Conservation (phyloP, 2,329 filamentous ascomycete species). For the Penicillium paneum region DNA sequence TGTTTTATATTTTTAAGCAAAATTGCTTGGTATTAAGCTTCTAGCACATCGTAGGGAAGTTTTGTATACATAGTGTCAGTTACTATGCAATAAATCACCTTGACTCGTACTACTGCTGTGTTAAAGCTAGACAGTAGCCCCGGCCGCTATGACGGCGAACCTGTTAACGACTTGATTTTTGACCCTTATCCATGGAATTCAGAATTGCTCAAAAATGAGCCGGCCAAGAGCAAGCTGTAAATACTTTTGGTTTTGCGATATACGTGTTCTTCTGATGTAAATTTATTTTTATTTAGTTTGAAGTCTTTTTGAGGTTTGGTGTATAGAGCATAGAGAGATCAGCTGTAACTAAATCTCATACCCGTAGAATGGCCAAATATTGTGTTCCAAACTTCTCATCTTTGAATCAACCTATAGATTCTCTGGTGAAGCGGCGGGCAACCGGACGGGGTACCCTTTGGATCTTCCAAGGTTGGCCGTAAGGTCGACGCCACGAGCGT, state of each 20-base stretch:
- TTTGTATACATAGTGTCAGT: background rate
- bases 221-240: slow-evolving; percentile 39
- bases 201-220: slow-evolving; percentile 58
- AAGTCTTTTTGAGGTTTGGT: background rate
- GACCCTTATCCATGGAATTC: slow-evolving; percentile 67
- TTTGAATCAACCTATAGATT: too few relatives aligned
- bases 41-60: background rate
- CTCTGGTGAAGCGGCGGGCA: too few relatives aligned
- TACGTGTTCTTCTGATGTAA: slow-evolving; percentile 9
- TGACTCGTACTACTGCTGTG: too few relatives aligned
- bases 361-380: slow-evolving; percentile 1
- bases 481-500: too few relatives aligned
- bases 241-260: slow-evolving; percentile 5
- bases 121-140: too few relatives aligned
- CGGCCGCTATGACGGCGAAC: too few relatives aligned
- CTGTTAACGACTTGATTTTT: slow-evolving; percentile 67
- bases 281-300: too few relatives aligned
- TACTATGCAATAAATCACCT: too few relatives aligned
- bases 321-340: slow-evolving; percentile 7
- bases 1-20: background rate
- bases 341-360: slow-evolving; percentile 5
- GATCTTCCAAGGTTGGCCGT: too few relatives aligned
- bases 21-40: background rate
- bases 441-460: too few relatives aligned
- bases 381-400: background rate